Conservation (phyloP, 139 green algal species). For the Nannochloris sp. region DNA sequence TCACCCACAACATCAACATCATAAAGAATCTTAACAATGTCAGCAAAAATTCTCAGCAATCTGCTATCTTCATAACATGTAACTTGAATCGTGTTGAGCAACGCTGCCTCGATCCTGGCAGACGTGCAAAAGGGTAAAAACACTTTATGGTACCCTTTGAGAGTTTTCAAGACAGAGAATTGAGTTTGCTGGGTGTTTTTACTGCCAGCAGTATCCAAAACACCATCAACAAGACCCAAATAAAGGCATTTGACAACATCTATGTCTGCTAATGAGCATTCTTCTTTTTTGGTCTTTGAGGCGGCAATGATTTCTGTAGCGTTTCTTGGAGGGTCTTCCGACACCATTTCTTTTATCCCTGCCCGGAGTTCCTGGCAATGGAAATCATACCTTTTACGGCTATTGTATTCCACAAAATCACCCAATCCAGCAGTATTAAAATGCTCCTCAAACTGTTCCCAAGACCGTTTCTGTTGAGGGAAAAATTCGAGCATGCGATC, state of each 20-base stretch:
- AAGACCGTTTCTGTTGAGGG: constrained; percentile 72
- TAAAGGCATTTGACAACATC: constrained; percentile 15
- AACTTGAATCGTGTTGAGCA: constrained; percentile 43
- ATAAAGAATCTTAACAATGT: constrained; percentile 86
- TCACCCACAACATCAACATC: constrained; percentile 65
- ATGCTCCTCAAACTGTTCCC: constrained; percentile 64
- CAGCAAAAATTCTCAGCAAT: constrained; percentile 86
- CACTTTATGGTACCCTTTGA: constrained; percentile 75
- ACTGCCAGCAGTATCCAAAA: constrained; percentile 64
- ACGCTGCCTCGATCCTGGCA: constrained; percentile 70
- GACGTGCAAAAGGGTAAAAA: constrained; percentile 52
- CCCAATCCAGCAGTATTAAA: constrained; percentile 63
- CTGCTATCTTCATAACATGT: constrained; percentile 93
- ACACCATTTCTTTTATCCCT: constrained; percentile 56
- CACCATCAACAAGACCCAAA: constrained; percentile 58
- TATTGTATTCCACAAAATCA: constrained; percentile 79
- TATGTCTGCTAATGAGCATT: constrained; percentile 52
- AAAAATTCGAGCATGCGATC: constrained; percentile 85
- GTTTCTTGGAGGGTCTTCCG: constrained; percentile 36
- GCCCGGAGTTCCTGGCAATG: constrained; percentile 67
- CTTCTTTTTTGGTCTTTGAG: constrained; percentile 63
- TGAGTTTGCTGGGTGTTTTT: constrained; percentile 88
- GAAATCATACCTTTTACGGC: constrained; percentile 65
- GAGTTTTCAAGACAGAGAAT: constrained; percentile 46
- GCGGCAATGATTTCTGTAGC: constrained; percentile 43